phyloP scores from a whole-genome alignment of 129 eudicot species.

The Pittosporum tobira region DNA sequence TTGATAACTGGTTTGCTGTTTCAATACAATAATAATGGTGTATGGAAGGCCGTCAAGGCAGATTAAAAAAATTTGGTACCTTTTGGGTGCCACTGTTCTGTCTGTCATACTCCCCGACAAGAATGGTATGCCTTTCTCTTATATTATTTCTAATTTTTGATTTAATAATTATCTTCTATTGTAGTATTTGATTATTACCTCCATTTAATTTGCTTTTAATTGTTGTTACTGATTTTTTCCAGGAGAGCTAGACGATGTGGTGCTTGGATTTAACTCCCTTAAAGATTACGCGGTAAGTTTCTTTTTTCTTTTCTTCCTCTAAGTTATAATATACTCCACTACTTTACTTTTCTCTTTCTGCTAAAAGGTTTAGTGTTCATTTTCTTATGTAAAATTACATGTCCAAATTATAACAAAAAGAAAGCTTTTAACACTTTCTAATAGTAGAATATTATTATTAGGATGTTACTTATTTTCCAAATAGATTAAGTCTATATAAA shows the following conservation, averaged over 20 bases:
- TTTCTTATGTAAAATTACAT: too few relatives aligned
- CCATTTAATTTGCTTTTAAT: too few relatives aligned
- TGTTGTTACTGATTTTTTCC: too few relatives aligned
- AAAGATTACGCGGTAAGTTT: constrained; percentile 39
- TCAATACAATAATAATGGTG: neutral
- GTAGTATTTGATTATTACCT: neutral
- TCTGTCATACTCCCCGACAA: constrained; percentile 48
- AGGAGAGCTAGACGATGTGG: constrained; percentile 59
- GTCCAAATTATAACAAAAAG: too few relatives aligned
- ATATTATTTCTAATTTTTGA: neutral
- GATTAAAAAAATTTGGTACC: constrained; percentile 17
- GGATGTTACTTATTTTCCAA: too few relatives aligned
- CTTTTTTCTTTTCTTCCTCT: neutral
- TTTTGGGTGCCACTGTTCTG: constrained; percentile 57
- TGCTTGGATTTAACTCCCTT: constrained; percentile 46
- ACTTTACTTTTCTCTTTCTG: too few relatives aligned
- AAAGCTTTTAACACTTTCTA: too few relatives aligned
- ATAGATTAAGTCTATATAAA: too few relatives aligned
- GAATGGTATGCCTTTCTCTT: constrained; percentile 19
- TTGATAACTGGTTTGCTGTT: neutral
- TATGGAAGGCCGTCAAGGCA: neutral
- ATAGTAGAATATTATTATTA: too few relatives aligned
- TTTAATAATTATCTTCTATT: too few relatives aligned
- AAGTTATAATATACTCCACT: too few relatives aligned
- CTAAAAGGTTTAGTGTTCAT: too few relatives aligned